Conservation (phyloP, 306 rosid species). For the Hippophae rhamnoides region DNA sequence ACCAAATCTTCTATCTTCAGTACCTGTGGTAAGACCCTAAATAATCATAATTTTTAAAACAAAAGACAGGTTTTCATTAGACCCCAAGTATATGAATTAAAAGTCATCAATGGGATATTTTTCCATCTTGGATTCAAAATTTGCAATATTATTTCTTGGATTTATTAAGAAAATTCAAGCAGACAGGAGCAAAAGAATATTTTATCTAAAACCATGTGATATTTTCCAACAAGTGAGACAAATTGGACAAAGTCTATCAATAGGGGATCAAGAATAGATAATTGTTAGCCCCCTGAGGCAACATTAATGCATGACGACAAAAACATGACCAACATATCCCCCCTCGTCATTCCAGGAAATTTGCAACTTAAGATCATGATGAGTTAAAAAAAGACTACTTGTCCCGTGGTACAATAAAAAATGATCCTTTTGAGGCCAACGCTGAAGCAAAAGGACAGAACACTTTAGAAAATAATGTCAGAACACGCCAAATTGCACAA, state of each 20-base stretch:
- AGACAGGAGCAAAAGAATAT: too few relatives aligned
- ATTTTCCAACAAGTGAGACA: too few relatives aligned
- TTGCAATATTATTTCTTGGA: too few relatives aligned
- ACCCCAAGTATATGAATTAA: not conserved
- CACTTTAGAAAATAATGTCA: not conserved
- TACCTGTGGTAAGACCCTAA: not conserved
- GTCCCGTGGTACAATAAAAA: not conserved
- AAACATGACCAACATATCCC: not conserved
- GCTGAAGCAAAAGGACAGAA: not conserved
- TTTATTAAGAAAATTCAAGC: too few relatives aligned
- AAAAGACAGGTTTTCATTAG: not conserved
- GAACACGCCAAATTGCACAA: not conserved
- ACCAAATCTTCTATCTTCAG: not conserved
- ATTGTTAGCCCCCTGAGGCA: not conserved
- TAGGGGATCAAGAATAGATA: not conserved
- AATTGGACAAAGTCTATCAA: not conserved
- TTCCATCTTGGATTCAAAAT: too few relatives aligned
- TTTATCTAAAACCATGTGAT: too few relatives aligned
- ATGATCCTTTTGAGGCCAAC: not conserved
- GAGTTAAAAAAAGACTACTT: not conserved
- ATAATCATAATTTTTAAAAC: not conserved
- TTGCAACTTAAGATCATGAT: too few relatives aligned
- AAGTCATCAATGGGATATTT: too few relatives aligned
- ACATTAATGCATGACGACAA: not conserved
- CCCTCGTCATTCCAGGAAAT: too few relatives aligned